A percentile compares a stretch with the other conserved stretches of the same genome.
Evolutionary conservation across 306 rosid genomes (phyloP).

Genomic region (Gleditsia sinensis): DNA sequence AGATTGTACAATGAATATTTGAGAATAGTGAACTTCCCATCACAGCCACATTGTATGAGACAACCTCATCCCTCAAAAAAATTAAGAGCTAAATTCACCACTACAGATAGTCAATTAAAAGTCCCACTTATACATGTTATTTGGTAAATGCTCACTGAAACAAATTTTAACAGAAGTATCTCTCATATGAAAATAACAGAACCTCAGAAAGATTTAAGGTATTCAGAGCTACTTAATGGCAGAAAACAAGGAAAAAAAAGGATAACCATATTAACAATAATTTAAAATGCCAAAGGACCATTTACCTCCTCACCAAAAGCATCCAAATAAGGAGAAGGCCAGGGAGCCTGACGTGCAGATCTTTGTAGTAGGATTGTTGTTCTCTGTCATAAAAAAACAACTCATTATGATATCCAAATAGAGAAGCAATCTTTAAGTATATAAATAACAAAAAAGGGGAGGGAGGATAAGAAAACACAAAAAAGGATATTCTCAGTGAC

Average conservation of each 20-base stretch:
- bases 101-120: not conserved
- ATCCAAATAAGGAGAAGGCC: slow-evolving; percentile 98
- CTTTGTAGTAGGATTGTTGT: slow-evolving; percentile 88
- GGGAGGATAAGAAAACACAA: slow-evolving; percentile 8
- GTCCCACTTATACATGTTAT: not conserved
- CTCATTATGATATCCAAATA: slow-evolving; percentile 1
- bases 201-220: not conserved
- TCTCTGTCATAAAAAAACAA: slow-evolving; percentile 51
- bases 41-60: not conserved
- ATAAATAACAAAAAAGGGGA: slow-evolving; percentile 1
- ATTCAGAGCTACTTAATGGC: not conserved
- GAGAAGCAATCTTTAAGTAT: slow-evolving; percentile 1
- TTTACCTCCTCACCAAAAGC: slow-evolving; percentile 96
- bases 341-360: slow-evolving; percentile 94
- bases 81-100: not conserved
- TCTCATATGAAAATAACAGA: not conserved
- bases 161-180: slow-evolving; percentile 7
- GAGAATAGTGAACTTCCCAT: not conserved
- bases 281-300: slow-evolving; percentile 21
- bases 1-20: not conserved
- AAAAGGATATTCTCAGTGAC: slow-evolving; percentile 1
- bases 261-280: not conserved
- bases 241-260: not conserved
- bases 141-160: not conserved
- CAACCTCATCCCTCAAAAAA: not conserved